Evolutionary conservation across 768 basidiomycete species (phyloP).

Genomic region (Pleurotus ostreatus): DNA sequence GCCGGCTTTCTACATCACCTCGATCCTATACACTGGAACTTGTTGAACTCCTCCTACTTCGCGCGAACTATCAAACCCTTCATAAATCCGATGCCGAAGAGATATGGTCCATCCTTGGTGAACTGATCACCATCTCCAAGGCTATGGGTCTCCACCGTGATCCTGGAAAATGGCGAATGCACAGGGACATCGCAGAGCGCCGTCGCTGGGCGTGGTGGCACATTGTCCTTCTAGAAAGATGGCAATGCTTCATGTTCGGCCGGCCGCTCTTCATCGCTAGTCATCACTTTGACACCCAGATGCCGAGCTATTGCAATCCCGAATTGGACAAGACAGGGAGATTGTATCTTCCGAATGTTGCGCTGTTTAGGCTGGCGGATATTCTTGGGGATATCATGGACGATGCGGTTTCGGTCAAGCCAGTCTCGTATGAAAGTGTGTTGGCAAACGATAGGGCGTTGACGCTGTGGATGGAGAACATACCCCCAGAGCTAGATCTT

Average conservation of each 20-base stretch:
- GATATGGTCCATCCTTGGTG: constrained; percentile 73
- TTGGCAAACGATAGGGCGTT: constrained; percentile 69
- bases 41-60: constrained; percentile 68
- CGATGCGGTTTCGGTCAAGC: constrained; percentile 74
- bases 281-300: constrained; percentile 79
- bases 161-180: constrained; percentile 76
- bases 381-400: constrained; percentile 85
- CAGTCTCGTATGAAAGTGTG: constrained; percentile 73
- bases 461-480: constrained; percentile 71
- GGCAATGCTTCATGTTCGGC: constrained; percentile 88
- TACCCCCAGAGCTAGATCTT: constrained; percentile 69
- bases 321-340: constrained; percentile 59
- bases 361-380: constrained; percentile 72
- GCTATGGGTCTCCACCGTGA: constrained; percentile 87
- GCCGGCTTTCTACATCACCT: constrained; percentile 51
- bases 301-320: constrained; percentile 67
- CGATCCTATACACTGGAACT: constrained; percentile 66
- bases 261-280: constrained; percentile 72
- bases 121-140: constrained; percentile 68
- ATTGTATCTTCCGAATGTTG: constrained; percentile 70
- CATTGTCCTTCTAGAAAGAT: constrained; percentile 75
- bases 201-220: constrained; percentile 93
- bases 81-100: constrained; percentile 77
- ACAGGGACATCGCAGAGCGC: constrained; percentile 65
- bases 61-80: constrained; percentile 69